These are phyloP conservation scores for Mortierella sp. DNA, from an alignment of 371 early-diverging fungal genomes.

Conservation along the genomic window DNA sequence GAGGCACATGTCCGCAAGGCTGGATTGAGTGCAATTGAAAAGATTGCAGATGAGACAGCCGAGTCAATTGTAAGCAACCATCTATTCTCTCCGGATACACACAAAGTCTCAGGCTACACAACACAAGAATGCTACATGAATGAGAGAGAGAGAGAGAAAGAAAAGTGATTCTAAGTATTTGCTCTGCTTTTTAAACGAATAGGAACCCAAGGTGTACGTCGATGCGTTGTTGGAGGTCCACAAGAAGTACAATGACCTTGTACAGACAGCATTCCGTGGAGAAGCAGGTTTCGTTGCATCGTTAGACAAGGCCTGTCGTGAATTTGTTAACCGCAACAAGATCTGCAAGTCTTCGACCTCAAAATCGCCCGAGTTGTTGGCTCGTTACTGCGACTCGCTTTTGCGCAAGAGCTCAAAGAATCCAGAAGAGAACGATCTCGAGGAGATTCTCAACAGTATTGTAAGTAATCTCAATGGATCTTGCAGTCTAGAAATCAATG, in stretches of 20 bases:
- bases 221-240: conserved; percentile 84
- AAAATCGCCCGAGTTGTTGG: conserved; percentile 87
- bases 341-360: conserved; percentile 77
- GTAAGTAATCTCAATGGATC: conserved; percentile 56
- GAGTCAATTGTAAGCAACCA: conserved; percentile 57
- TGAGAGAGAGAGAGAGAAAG: neutral
- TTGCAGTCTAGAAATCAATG: neutral
- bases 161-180: conserved; percentile 5
- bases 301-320: conserved; percentile 92
- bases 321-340: conserved; percentile 91
- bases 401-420: conserved; percentile 87
- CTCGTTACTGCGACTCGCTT: conserved; percentile 86
- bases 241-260: conserved; percentile 80
- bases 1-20: conserved; percentile 85
- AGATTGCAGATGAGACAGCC: conserved; percentile 74
- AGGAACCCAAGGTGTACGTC: conserved; percentile 89
- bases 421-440: conserved; percentile 86
- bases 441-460: conserved; percentile 86
- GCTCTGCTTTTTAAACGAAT: conserved; percentile 14
- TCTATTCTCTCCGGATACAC: neutral
- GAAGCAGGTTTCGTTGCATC: conserved; percentile 93
- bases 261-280: conserved; percentile 78
- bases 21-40: conserved; percentile 85
- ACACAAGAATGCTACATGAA: neutral
- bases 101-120: neutral